Evolutionary conservation across 73 alveolate species (phyloP), one percentile per base, ranked within the genome.

Genomic region (Stentor roeselii): DNA sequence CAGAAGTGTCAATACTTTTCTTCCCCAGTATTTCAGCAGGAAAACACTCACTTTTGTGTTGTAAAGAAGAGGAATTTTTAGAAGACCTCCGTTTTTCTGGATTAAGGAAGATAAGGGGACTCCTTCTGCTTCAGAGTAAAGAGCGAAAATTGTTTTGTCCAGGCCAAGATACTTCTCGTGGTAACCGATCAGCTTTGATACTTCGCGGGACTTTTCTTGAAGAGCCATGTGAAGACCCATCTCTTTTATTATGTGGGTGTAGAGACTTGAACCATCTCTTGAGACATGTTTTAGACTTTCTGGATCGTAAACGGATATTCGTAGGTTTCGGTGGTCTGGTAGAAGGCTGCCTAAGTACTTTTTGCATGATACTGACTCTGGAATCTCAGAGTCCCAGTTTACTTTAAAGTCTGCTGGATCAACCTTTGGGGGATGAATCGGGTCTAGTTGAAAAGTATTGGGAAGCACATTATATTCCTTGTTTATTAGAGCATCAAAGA

Each of bases 11-110:
- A 94, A 87, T 27, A 94, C 78, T 75, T 94, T 84, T 60, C 84
- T 78, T 0, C 96, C 97, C 97, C 97, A 92, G 84, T 88, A 88
- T 87, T 96, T 92, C 59, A 92, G 83, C 59, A 94, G 90, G 78
- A 89, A 94, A 60, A 94, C 86, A 4, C 97, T 94, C 82, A 93
- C 95, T 83, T 94, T 96, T 39, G 97, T 94, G 78, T 90, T 88
- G 59, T 78, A 89, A 84, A 94, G 91, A 76, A 92, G 88, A 3
- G 98, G 98, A 39, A 94, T 92, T 80, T 94, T 93, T 40, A 94
- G 86, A 35, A 94, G 87, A 31, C 98, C 98, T n/a, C 97, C 97
- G 86, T 94, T 94, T 60, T 90, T 78, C 41, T 92, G 90, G 30
- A 94, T 89, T 78, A 94, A 92, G 75, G 87, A 89, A 36, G 84